Conservation (phyloP, 805 yeast species). For the Debaryomyces prosopidis region DNA sequence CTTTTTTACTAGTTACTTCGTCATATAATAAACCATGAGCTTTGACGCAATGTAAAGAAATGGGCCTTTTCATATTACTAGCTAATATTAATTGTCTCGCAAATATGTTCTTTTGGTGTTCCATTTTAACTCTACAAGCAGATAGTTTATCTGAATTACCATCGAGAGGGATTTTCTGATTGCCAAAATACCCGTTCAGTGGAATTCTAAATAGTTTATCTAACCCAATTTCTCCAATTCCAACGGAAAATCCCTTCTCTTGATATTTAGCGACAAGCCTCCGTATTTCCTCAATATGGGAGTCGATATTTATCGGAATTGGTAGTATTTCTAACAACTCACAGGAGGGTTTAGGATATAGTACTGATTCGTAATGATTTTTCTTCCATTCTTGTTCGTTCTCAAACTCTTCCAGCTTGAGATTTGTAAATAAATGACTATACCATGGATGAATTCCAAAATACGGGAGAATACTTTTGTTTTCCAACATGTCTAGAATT, state of each 20-base stretch:
- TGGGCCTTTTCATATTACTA: slow-evolving; percentile 41
- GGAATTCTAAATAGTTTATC: slow-evolving; percentile 79
- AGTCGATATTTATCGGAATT: slow-evolving; percentile 49
- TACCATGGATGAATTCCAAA: slow-evolving; percentile 95
- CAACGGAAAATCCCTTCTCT: slow-evolving; percentile 15
- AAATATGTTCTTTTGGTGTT: slow-evolving; percentile 66
- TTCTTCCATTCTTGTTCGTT: slow-evolving; percentile 29
- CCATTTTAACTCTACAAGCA: slow-evolving; percentile 54
- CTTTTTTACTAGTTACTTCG: slow-evolving; percentile 21
- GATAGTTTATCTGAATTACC: slow-evolving; percentile 24
- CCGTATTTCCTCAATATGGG: slow-evolving; percentile 33
- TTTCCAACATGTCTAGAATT: slow-evolving; percentile 12
- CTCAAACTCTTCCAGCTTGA: slow-evolving; percentile 6
- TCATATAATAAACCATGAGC: slow-evolving; percentile 66
- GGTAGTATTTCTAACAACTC: slow-evolving; percentile 55
- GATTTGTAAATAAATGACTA: slow-evolving; percentile 58
- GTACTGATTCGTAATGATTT: slow-evolving; percentile 57
- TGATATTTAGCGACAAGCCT: slow-evolving; percentile 14
- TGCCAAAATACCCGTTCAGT: slow-evolving; percentile 52
- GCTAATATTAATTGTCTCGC: slow-evolving; percentile 57
- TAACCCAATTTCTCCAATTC: slow-evolving; percentile 90
- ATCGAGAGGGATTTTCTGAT: slow-evolving; percentile 12
- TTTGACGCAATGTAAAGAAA: slow-evolving; percentile 85
- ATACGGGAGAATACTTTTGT: slow-evolving; percentile 38
- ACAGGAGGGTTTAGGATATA: slow-evolving; percentile 40